phyloP scores from a whole-genome alignment of 371 early-diverging fungal species.

The Coemansia sp. region DNA sequence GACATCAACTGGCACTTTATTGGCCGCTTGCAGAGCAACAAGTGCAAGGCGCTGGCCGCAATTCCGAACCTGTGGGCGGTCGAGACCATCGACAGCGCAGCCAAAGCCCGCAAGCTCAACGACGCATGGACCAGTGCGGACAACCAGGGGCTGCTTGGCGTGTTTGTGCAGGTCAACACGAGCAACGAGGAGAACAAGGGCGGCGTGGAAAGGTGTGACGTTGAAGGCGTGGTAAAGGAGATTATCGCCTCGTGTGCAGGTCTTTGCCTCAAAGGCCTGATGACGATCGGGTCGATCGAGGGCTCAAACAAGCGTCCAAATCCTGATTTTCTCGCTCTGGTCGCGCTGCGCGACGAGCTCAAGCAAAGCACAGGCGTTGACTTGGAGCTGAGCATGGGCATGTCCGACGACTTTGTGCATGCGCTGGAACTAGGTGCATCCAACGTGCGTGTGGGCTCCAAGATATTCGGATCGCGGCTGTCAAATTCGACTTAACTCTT shows the following conservation, averaged over 20 bases:
- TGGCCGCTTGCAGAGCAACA: conserved; percentile 93
- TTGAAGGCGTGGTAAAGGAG: conserved; percentile 56
- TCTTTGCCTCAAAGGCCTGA: conserved; percentile 78
- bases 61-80: conserved; percentile 88
- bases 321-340: conserved; percentile 80
- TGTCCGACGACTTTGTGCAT: conserved; percentile 90
- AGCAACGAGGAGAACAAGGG: conserved; percentile 87
- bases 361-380: conserved; percentile 40
- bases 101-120: conserved; percentile 80
- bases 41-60: conserved; percentile 78
- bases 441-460: conserved; percentile 89
- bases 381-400: conserved; percentile 93
- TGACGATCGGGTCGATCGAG: conserved; percentile 90
- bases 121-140: conserved; percentile 62
- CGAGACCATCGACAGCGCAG: conserved; percentile 84
- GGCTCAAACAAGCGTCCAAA: conserved; percentile 63
- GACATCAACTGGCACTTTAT: conserved; percentile 97
- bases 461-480: conserved; percentile 79
- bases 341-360: conserved; percentile 30
- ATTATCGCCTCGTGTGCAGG: conserved; percentile 68
- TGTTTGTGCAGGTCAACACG: conserved; percentile 94
- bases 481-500: neutral
- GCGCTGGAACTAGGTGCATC: conserved; percentile 85
- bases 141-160: conserved; percentile 61
- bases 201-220: conserved; percentile 64